A percentile compares a stretch with the other conserved stretches of the same genome.
Evolutionary conservation across 352 stramenopile species (phyloP).

Genomic region (Aphanomyces astaci): DNA sequence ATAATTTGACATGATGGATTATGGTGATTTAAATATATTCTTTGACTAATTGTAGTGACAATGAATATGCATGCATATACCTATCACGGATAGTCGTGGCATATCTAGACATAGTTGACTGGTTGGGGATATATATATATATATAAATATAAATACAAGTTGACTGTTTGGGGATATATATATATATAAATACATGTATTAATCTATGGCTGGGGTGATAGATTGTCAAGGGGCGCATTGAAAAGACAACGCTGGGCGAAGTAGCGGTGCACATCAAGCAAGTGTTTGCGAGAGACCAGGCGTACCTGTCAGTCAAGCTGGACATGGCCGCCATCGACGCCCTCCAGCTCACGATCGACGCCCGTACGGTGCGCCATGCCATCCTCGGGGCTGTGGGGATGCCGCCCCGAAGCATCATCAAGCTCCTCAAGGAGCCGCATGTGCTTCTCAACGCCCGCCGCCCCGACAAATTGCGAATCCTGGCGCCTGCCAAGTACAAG

Average conservation of each 20-base stretch:
- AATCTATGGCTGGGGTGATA: background rate
- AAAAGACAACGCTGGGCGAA: slow-evolving; percentile 98
- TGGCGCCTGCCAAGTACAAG: slow-evolving; percentile 82
- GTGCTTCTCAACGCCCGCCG: slow-evolving; percentile 76
- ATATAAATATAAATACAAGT: too few species aligned
- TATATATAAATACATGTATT: too few species aligned
- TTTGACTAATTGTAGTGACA: too few species aligned
- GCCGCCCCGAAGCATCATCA: slow-evolving; percentile 53
- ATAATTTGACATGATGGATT: too few species aligned
- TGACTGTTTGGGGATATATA: too few species aligned
- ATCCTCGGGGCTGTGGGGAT: slow-evolving; percentile 86
- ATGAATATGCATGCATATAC: too few species aligned
- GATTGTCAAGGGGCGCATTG: slow-evolving; percentile 98
- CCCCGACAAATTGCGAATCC: slow-evolving; percentile 73
- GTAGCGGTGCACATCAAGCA: slow-evolving; percentile 96
- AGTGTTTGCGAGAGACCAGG: slow-evolving; percentile 89
- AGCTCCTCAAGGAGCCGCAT: slow-evolving; percentile 78
- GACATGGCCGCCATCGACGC: slow-evolving; percentile 95
- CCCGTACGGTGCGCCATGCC: slow-evolving; percentile 81
- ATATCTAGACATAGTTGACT: too few species aligned
- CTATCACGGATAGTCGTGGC: too few species aligned
- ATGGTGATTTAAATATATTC: too few species aligned
- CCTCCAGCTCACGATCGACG: slow-evolving; percentile 94
- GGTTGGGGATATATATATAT: too few species aligned
- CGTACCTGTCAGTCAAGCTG: slow-evolving; percentile 96